Percentiles rank a stretch among this genome's conserved stretches.
Evolutionary conservation across 2,329 filamentous ascomycete species (phyloP).

Genomic region (Penicillium capsulatum): DNA sequence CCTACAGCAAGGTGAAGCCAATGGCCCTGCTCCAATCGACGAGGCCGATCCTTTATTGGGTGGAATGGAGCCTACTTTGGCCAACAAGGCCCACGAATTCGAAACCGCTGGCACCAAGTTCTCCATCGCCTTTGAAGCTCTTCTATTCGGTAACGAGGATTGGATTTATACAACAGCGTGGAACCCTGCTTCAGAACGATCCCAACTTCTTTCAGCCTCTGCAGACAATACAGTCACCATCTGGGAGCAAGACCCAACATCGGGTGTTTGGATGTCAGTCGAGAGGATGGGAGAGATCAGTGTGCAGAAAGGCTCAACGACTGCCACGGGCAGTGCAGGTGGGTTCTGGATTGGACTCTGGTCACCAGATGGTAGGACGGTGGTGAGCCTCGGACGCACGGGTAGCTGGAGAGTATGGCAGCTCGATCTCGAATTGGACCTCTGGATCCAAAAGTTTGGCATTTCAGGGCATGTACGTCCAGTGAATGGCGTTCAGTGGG

Average conservation of each 20-base stretch:
- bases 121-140: slow-evolving; percentile 85
- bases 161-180: slow-evolving; percentile 93
- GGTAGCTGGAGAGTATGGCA: slow-evolving; percentile 91
- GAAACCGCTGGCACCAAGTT: slow-evolving; percentile 60
- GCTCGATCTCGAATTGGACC: slow-evolving; percentile 56
- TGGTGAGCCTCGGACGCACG: slow-evolving; percentile 81
- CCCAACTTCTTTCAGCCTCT: slow-evolving; percentile 80
- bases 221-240: slow-evolving; percentile 93
- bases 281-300: slow-evolving; percentile 90
- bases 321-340: slow-evolving; percentile 89
- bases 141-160: slow-evolving; percentile 92
- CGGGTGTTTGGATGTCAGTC: slow-evolving; percentile 85
- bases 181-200: slow-evolving; percentile 54
- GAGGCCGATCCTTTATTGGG: slow-evolving; percentile 37
- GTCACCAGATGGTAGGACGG: slow-evolving; percentile 69
- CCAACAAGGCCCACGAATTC: slow-evolving; percentile 84
- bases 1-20: slow-evolving; percentile 64
- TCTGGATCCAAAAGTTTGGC: slow-evolving; percentile 73
- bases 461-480: slow-evolving; percentile 79
- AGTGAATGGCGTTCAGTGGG: slow-evolving; percentile 80
- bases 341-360: slow-evolving; percentile 96
- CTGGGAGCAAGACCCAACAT: slow-evolving; percentile 79
- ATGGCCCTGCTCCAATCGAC: slow-evolving; percentile 47
- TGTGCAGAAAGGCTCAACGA: slow-evolving; percentile 89
- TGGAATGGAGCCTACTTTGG: slow-evolving; percentile 62